These are phyloP conservation scores for Pyrenula massariospora DNA, from an alignment of 495 filamentous ascomycete species.

Conservation along the genomic window DNA sequence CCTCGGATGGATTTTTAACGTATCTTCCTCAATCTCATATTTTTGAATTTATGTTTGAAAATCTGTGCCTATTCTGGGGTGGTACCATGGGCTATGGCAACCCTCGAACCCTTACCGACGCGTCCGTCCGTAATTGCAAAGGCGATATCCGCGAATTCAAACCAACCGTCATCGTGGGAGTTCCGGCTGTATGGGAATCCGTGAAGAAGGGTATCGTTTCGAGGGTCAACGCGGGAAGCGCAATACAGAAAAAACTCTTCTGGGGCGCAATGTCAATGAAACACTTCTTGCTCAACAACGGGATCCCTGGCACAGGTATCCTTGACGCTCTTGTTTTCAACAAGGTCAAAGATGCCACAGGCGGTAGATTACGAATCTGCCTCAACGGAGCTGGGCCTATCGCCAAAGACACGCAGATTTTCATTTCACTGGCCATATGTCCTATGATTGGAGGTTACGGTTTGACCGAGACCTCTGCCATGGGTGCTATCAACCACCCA, in stretches of 20 bases:
- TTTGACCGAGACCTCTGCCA: conserved; percentile 87
- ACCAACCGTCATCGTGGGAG: conserved; percentile 85
- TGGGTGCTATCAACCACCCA: conserved; percentile 87
- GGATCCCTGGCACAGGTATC: conserved; percentile 59
- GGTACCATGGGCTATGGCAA: conserved; percentile 96
- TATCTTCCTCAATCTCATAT: conserved; percentile 94
- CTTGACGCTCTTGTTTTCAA: conserved; percentile 76
- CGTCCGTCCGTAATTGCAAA: conserved; percentile 82
- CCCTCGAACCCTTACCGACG: conserved; percentile 82
- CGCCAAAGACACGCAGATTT: conserved; percentile 74
- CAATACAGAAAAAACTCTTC: conserved; percentile 71
- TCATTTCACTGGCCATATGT: conserved; percentile 78
- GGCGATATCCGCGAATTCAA: conserved; percentile 92
- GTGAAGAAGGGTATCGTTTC: conserved; percentile 94
- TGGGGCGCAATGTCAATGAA: conserved; percentile 86
- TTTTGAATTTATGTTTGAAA: conserved; percentile 96
- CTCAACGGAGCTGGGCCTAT: conserved; percentile 84
- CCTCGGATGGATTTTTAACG: conserved; percentile 77
- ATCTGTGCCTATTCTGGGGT: conserved; percentile 85
- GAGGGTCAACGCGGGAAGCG: conserved; percentile 68
- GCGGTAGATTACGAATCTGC: conserved; percentile 66
- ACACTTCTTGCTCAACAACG: conserved; percentile 60
- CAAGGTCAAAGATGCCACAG: conserved; percentile 85
- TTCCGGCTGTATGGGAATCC: conserved; percentile 93
- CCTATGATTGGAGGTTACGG: conserved; percentile 94